phyloP scores from a whole-genome alignment of 768 basidiomycete genomes.

The Tylopilus balloui region DNA sequence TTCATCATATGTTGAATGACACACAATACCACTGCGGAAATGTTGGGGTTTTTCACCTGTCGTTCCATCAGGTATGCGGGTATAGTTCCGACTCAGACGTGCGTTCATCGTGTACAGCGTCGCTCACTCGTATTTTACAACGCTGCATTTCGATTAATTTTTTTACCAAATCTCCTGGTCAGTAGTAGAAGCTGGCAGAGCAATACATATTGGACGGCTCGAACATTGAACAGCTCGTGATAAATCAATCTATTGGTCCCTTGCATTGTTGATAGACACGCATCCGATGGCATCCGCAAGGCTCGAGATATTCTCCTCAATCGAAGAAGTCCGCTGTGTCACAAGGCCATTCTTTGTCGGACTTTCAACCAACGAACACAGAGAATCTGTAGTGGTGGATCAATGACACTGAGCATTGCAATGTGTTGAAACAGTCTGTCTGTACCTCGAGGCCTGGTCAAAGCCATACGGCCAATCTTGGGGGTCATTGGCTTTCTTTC shows the following conservation, averaged over 20 bases:
- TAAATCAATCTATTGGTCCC: not conserved
- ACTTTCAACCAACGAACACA: not conserved
- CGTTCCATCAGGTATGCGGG: too few relatives aligned
- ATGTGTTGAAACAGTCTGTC: not conserved
- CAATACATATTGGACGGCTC: not conserved
- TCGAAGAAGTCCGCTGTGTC: not conserved
- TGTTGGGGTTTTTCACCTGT: too few relatives aligned
- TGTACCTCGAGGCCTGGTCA: conserved; percentile 43
- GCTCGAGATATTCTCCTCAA: conserved; percentile 5
- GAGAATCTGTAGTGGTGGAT: conserved; percentile 16
- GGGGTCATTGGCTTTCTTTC: conserved; percentile 34
- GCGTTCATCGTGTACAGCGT: too few relatives aligned
- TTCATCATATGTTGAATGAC: too few relatives aligned
- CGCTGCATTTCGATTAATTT: not conserved
- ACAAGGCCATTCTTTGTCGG: not conserved
- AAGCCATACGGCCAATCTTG: conserved; percentile 42
- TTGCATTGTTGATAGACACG: conserved; percentile 9
- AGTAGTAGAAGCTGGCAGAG: not conserved
- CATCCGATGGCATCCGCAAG: conserved; percentile 11
- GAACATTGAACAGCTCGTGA: not conserved
- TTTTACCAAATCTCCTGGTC: not conserved
- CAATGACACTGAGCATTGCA: not conserved
- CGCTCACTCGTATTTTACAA: not conserved
- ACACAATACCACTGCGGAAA: too few relatives aligned
- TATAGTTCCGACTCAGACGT: too few relatives aligned